A percentile compares a stretch with the other conserved stretches of the same genome.
Conservation (phyloP, 1,139 yeast genomes). For the Nakaseomyces sp. region DNA sequence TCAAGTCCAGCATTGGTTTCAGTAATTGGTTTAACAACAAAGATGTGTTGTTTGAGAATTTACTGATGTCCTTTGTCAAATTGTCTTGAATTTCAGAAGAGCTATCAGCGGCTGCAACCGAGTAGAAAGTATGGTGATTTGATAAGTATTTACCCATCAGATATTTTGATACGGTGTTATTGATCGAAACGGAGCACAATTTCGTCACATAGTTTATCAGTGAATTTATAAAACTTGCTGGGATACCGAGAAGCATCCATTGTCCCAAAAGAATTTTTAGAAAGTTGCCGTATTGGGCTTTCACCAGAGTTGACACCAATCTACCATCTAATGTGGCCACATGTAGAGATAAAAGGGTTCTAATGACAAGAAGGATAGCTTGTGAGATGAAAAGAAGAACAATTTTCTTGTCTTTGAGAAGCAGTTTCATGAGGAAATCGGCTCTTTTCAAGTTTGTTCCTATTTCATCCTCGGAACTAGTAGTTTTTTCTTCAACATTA, state of each 20-base stretch:
- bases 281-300: conserved; percentile 59
- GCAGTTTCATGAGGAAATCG: conserved; percentile 22
- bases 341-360: conserved; percentile 70
- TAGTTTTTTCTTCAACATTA: conserved; percentile 2
- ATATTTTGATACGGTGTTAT: conserved; percentile 56
- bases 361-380: conserved; percentile 49
- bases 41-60: conserved; percentile 65
- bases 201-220: conserved; percentile 64
- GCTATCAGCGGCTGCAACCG: conserved; percentile 21
- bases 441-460: conserved; percentile 7
- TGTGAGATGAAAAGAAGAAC: conserved; percentile 42
- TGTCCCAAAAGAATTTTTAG: conserved; percentile 48
- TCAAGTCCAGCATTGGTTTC: conserved; percentile 75
- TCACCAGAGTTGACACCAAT: conserved; percentile 73
- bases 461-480: conserved; percentile 3
- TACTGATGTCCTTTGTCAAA: conserved; percentile 48
- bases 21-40: conserved; percentile 78
- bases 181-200: conserved; percentile 54
- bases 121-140: conserved; percentile 27
- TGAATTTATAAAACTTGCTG: conserved; percentile 76
- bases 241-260: conserved; percentile 84
- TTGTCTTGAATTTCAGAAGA: conserved; percentile 26
- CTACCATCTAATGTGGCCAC: conserved; percentile 85
- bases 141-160: conserved; percentile 43
- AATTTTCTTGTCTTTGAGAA: conserved; percentile 26